Conservation (phyloP, 441 rosid species). For the Populus hybrid region DNA sequence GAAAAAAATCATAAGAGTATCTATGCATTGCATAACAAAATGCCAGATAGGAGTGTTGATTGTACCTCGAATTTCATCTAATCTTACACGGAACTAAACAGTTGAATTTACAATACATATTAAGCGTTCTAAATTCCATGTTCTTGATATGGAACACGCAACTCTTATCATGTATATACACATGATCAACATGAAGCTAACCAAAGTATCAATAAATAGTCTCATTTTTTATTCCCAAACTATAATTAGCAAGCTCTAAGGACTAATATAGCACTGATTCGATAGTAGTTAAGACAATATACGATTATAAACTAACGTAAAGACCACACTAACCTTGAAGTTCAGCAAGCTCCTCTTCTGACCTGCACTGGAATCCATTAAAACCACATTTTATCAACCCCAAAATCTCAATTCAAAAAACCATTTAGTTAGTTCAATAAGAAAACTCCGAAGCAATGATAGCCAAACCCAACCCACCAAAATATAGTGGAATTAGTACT, state of each 20-base stretch:
- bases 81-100: neutral
- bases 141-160: neutral
- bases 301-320: neutral
- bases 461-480: constrained; percentile 60
- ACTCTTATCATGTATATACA: neutral
- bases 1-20: neutral
- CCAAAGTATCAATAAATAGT: neutral
- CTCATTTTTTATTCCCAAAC: constrained; percentile 1
- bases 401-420: constrained; percentile 11
- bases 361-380: constrained; percentile 86
- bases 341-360: constrained; percentile 92
- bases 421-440: neutral
- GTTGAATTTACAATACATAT: neutral
- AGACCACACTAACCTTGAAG: constrained; percentile 61
- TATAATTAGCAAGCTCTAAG: neutral
- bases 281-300: neutral
- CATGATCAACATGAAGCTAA: neutral
- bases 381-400: constrained; percentile 33
- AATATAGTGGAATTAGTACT: constrained; percentile 76
- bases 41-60: neutral
- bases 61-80: neutral
- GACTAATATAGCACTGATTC: neutral
- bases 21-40: neutral
- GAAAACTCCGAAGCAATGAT: neutral
- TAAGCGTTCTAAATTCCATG: neutral